Evolutionary conservation across 1,139 yeast species (phyloP).

Genomic region (Geotrichum macrosporum): DNA sequence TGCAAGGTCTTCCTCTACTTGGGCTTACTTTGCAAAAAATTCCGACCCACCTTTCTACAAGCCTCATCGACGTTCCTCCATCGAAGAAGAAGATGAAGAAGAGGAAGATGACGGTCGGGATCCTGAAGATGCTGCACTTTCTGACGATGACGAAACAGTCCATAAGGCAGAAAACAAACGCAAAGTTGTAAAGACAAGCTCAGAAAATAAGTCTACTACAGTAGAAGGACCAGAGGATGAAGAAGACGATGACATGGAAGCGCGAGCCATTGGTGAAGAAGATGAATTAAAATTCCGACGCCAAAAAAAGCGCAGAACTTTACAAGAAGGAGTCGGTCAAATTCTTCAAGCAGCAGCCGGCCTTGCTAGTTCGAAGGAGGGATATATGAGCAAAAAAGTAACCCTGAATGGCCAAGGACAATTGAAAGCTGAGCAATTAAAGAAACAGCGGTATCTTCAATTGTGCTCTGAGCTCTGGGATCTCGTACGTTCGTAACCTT

Average conservation of each 20-base stretch:
- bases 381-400: not conserved
- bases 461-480: conserved; percentile 37
- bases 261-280: conserved; percentile 23
- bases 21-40: conserved; percentile 5
- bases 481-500: conserved; percentile 20
- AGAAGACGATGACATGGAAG: conserved; percentile 21
- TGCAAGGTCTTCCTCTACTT: conserved; percentile 4
- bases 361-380: not conserved
- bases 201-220: conserved; percentile 3
- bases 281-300: conserved; percentile 19
- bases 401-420: not conserved
- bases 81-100: conserved; percentile 23
- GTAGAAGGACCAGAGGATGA: conserved; percentile 17
- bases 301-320: conserved; percentile 9
- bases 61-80: not conserved
- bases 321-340: not conserved
- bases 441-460: conserved; percentile 30
- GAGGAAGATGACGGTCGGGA: conserved; percentile 30
- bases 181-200: conserved; percentile 8
- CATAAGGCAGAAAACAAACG: conserved; percentile 11
- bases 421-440: conserved; percentile 10
- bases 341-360: not conserved
- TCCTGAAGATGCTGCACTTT: conserved; percentile 34
- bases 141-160: conserved; percentile 27
- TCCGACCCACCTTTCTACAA: not conserved